These are phyloP conservation scores for Ophiosphaerella narmari DNA, from an alignment of 2,329 filamentous ascomycete genomes.

Conservation along the genomic window DNA sequence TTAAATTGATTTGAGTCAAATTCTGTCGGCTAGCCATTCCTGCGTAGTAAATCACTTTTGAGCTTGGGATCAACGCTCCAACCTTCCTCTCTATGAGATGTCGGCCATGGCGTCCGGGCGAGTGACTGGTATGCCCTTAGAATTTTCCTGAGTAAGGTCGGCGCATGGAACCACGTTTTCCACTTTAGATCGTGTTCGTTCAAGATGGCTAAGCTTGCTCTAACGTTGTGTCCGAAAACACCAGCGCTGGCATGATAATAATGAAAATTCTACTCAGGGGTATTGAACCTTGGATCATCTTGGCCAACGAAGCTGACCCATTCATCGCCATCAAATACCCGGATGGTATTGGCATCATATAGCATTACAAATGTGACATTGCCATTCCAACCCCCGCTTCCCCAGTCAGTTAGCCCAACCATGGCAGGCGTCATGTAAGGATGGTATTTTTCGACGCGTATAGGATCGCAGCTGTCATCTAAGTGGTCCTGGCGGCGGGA, in stretches of 20 bases:
- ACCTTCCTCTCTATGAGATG: conserved; percentile 7
- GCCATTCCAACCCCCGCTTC: conserved; percentile 14
- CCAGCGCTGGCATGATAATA: not conserved
- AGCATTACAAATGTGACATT: conserved; percentile 13
- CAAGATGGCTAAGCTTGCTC: not conserved
- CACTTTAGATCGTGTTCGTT: not conserved
- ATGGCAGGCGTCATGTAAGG: conserved; percentile 9
- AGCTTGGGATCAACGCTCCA: conserved; percentile 2
- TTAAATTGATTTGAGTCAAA: conserved; percentile 7
- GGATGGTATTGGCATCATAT: conserved; percentile 18
- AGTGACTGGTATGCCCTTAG: conserved; percentile 9
- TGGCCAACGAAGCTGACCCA: not conserved
- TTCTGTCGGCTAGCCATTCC: conserved; percentile 14
- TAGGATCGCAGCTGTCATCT: conserved; percentile 1
- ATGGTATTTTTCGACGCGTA: not conserved
- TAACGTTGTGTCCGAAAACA: not conserved
- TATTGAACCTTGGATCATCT: not conserved
- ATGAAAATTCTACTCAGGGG: not conserved
- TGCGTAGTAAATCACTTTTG: conserved; percentile 6
- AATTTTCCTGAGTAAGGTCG: conserved; percentile 11
- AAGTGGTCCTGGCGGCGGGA: conserved; percentile 10
- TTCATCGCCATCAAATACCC: conserved; percentile 12
- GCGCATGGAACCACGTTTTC: conserved; percentile 9
- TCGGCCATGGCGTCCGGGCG: conserved; percentile 18
- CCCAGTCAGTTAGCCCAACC: conserved; percentile 14